Evolutionary conservation across 495 filamentous ascomycete genomes (phyloP).

Genomic region (Podospora bellae-mahoneyi): DNA sequence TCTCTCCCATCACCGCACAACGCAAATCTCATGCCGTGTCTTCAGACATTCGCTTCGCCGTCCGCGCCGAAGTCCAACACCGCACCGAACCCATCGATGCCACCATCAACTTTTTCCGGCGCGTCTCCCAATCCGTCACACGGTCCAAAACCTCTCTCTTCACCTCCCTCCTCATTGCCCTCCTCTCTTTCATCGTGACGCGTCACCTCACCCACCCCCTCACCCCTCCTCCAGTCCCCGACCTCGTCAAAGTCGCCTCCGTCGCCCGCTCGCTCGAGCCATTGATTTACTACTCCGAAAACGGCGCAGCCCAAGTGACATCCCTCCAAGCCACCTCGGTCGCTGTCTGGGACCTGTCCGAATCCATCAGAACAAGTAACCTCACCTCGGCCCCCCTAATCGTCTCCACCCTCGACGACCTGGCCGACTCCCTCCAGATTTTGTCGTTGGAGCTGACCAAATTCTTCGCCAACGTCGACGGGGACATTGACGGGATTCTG

Average conservation of each 20-base stretch:
- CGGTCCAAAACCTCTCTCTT: slow-evolving; percentile 66
- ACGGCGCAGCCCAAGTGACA: slow-evolving; percentile 76
- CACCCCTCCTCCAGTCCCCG: slow-evolving; percentile 65
- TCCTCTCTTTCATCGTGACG: slow-evolving; percentile 58
- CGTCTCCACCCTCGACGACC: slow-evolving; percentile 73
- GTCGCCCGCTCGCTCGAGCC: slow-evolving; percentile 88
- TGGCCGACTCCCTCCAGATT: slow-evolving; percentile 77
- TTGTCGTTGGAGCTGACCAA: slow-evolving; percentile 76
- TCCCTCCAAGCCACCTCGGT: slow-evolving; percentile 85
- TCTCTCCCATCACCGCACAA: slow-evolving; percentile 12
- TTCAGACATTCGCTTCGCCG: slow-evolving; percentile 80
- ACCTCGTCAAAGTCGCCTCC: slow-evolving; percentile 83
- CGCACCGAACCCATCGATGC: slow-evolving; percentile 79
- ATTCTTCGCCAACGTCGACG: slow-evolving; percentile 89
- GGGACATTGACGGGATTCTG: slow-evolving; percentile 84
- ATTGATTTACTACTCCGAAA: slow-evolving; percentile 86
- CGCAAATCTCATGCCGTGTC: slow-evolving; percentile 30
- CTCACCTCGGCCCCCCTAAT: slow-evolving; percentile 85
- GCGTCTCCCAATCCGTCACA: slow-evolving; percentile 52
- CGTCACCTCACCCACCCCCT: slow-evolving; percentile 67
- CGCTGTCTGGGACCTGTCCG: slow-evolving; percentile 87
- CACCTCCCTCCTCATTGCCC: slow-evolving; percentile 47
- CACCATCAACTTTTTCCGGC: slow-evolving; percentile 60
- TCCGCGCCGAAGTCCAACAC: slow-evolving; percentile 83
- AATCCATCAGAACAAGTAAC: slow-evolving; percentile 81